A percentile compares a stretch with the other conserved stretches of the same genome.
phyloP scores from a whole-genome alignment of 1,284 basidiomycete genomes.

The Rhodofomes roseus region DNA sequence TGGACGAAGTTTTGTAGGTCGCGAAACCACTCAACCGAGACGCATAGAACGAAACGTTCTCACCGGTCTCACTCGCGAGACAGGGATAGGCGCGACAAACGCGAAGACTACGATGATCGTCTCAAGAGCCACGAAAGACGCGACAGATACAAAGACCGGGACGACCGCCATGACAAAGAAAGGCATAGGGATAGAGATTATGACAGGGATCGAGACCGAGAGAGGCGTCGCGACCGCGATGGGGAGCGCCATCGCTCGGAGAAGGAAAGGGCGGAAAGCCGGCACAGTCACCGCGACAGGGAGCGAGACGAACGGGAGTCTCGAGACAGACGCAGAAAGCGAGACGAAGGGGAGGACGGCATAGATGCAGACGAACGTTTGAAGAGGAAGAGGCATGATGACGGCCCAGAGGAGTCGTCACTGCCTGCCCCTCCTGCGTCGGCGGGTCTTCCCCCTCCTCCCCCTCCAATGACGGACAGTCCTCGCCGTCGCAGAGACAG shows the following conservation, averaged over 20 bases:
- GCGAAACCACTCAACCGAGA: conserved; percentile 70
- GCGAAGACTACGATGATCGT: conserved; percentile 28
- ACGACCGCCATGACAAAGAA: conserved; percentile 33
- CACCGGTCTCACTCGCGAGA: conserved; percentile 64
- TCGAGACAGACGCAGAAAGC: conserved; percentile 53
- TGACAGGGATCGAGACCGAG: conserved; percentile 41
- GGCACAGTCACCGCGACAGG: conserved; percentile 44
- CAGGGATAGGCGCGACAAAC: conserved; percentile 38
- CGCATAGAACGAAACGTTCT: conserved; percentile 63
- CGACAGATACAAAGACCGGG: conserved; percentile 47
- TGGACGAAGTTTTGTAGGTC: conserved; percentile 37
- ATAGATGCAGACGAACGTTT: conserved; percentile 46
- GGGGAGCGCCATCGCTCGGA: conserved; percentile 31
- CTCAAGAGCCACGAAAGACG: conserved; percentile 44
- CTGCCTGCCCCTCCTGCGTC: conserved; percentile 37
- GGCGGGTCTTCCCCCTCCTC: conserved; percentile 34
- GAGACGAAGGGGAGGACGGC: conserved; percentile 51
- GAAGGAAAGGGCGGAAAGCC: conserved; percentile 37
- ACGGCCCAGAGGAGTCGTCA: conserved; percentile 33
- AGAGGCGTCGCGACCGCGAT: conserved; percentile 34
- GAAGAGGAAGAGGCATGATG: conserved; percentile 58
- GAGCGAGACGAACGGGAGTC: conserved; percentile 53
- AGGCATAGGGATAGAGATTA: conserved; percentile 42
- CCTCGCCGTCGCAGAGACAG: conserved; percentile 50
- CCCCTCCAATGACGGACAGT: conserved; percentile 47